Conservation (phyloP, 768 basidiomycete genomes). For the Boletus tomentosulus region DNA sequence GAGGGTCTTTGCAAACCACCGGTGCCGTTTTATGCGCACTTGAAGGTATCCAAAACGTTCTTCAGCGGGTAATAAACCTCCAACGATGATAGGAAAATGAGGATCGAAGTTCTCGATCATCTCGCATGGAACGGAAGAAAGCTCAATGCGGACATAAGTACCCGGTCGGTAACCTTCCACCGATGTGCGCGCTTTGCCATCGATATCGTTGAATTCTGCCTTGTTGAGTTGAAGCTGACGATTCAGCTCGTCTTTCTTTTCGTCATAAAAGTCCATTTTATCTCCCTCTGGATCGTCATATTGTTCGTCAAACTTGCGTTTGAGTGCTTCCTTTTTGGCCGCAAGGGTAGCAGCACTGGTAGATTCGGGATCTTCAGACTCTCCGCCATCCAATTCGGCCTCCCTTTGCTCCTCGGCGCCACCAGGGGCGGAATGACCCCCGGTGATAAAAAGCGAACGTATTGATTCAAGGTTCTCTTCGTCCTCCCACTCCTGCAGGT, state of each 20-base stretch:
- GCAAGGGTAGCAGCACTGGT: conserved; percentile 55
- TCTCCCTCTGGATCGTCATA: conserved; percentile 85
- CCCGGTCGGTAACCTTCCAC: conserved; percentile 92
- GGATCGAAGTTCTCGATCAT: conserved; percentile 93
- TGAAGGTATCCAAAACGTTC: conserved; percentile 92
- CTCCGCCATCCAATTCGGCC: conserved; percentile 35
- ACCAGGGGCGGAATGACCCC: conserved; percentile 36
- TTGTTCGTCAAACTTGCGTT: conserved; percentile 94
- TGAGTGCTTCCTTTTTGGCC: conserved; percentile 85
- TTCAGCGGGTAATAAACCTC: conserved; percentile 86
- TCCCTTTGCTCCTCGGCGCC: conserved; percentile 40
- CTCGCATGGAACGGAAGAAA: conserved; percentile 81
- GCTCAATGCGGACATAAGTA: conserved; percentile 88
- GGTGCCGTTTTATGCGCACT: conserved; percentile 92
- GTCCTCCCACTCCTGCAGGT: conserved; percentile 74
- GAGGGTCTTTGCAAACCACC: conserved; percentile 87
- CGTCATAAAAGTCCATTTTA: conserved; percentile 84
- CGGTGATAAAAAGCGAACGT: conserved; percentile 87
- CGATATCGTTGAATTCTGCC: conserved; percentile 78
- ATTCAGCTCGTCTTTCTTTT: conserved; percentile 89
- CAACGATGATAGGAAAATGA: conserved; percentile 83
- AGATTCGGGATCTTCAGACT: conserved; percentile 27
- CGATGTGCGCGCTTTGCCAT: conserved; percentile 70
- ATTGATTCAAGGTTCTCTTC: conserved; percentile 85
- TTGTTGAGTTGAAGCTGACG: conserved; percentile 78